Evolutionary conservation across 2,329 filamentous ascomycete genomes (phyloP).

Genomic region (Aspergillus texensis): DNA sequence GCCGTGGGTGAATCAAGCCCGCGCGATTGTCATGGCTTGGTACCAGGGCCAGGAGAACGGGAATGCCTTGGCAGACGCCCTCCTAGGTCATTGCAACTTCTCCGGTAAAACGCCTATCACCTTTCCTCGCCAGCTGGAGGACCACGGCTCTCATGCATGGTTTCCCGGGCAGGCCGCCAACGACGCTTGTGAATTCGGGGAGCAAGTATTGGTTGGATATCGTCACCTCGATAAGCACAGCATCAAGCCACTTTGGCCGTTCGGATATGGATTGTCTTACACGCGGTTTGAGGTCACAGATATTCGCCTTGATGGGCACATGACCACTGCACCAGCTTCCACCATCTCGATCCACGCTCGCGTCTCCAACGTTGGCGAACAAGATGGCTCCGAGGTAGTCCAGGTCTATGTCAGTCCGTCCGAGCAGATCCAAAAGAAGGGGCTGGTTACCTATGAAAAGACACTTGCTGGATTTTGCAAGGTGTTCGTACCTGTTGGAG

Average conservation of each 20-base stretch:
- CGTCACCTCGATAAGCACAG: constrained; percentile 68
- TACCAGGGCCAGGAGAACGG: constrained; percentile 72
- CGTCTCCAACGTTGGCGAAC: background rate
- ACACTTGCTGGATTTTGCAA: background rate
- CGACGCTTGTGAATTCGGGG: constrained; percentile 68
- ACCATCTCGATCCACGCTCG: background rate
- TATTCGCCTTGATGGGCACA: background rate
- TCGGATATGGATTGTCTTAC: constrained; percentile 75
- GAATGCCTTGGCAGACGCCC: constrained; percentile 67
- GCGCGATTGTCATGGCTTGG: constrained; percentile 71
- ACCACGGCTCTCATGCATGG: constrained; percentile 72
- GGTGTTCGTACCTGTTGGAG: background rate
- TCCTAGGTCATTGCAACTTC: constrained; percentile 66
- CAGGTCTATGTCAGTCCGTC: background rate
- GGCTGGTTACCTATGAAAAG: background rate
- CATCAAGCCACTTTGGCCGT: constrained; percentile 67
- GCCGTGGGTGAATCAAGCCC: constrained; percentile 68
- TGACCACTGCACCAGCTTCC: background rate
- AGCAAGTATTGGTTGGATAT: constrained; percentile 74
- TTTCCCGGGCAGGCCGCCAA: constrained; percentile 68
- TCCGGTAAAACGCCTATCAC: constrained; percentile 67
- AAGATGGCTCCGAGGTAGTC: background rate
- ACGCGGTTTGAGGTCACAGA: constrained; percentile 59
- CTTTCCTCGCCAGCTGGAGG: constrained; percentile 65
- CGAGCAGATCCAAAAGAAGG: background rate